A percentile compares a stretch with the other conserved stretches of the same genome.
phyloP scores from a whole-genome alignment of 1,139 yeast species.

The Yamadazyma spencermartinsiae region DNA sequence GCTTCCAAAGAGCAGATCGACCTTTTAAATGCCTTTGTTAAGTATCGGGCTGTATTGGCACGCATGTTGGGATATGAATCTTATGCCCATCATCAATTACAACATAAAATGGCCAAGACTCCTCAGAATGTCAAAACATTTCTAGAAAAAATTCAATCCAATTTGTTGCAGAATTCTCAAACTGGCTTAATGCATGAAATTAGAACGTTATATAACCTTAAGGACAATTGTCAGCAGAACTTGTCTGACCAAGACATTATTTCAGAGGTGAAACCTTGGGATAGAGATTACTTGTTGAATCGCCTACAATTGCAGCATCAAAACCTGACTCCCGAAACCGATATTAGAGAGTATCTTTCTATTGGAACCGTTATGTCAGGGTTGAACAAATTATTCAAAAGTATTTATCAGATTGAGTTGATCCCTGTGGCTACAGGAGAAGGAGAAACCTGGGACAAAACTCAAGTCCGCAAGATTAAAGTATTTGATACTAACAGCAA shows the following conservation, averaged over 20 bases:
- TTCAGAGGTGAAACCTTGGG: slow-evolving; percentile 78
- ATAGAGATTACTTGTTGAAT: slow-evolving; percentile 66
- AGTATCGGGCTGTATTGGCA: slow-evolving; percentile 71
- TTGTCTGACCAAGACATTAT: slow-evolving; percentile 42
- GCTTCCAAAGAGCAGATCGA: slow-evolving; percentile 59
- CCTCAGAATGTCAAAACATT: slow-evolving; percentile 78
- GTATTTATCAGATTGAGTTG: slow-evolving; percentile 74
- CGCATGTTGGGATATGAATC: slow-evolving; percentile 69
- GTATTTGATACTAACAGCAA: slow-evolving; percentile 44
- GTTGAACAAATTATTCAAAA: slow-evolving; percentile 65
- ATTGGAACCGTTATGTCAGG: slow-evolving; percentile 89
- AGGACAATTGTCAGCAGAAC: slow-evolving; percentile 22
- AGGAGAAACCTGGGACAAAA: slow-evolving; percentile 85
- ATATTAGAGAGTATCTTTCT: slow-evolving; percentile 65
- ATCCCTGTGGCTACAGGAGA: slow-evolving; percentile 60
- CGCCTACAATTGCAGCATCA: slow-evolving; percentile 12
- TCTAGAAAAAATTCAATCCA: slow-evolving; percentile 55
- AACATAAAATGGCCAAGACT: slow-evolving; percentile 85
- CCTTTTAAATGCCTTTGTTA: slow-evolving; percentile 58
- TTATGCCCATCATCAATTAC: slow-evolving; percentile 78
- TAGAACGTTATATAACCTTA: slow-evolving; percentile 38
- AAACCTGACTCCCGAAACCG: slow-evolving; percentile 5
- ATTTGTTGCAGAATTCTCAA: slow-evolving; percentile 24
- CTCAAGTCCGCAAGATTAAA: slow-evolving; percentile 80
- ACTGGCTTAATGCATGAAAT: slow-evolving; percentile 67